A percentile compares a stretch with the other conserved stretches of the same genome.
Conservation (phyloP, 75 land plant genomes). For the Adiantum capillusveneris region DNA sequence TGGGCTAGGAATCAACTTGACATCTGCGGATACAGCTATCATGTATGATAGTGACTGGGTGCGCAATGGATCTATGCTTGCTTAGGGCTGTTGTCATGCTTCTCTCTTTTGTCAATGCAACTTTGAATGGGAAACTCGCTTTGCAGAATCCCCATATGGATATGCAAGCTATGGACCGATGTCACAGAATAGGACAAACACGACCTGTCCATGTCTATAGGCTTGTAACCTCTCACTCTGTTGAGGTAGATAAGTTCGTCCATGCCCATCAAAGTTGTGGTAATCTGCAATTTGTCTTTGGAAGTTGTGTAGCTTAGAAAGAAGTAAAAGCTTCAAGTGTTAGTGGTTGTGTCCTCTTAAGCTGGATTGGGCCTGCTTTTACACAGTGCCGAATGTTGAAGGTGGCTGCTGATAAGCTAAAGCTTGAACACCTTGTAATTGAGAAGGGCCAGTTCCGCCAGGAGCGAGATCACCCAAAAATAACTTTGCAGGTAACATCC, state of each 20-base stretch:
- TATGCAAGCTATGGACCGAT: conserved; percentile 97
- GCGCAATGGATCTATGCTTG: too few species aligned
- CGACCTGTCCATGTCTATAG: conserved; percentile 98
- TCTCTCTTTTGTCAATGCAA: too few species aligned
- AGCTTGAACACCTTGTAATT: conserved; percentile 39
- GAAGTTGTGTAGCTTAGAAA: too few species aligned
- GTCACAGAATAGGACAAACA: conserved; percentile 98
- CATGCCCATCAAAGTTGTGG: too few species aligned
- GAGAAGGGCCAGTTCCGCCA: conserved; percentile 44
- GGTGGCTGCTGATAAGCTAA: conserved; percentile 30
- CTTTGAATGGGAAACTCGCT: too few species aligned
- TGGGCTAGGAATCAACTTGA: conserved; percentile 96
- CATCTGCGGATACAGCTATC: conserved; percentile 96
- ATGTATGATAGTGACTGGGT: conserved; percentile 99
- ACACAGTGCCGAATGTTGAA: conserved; percentile 32
- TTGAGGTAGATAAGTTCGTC: background rate
- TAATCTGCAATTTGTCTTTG: too few species aligned
- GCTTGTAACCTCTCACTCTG: too few species aligned
- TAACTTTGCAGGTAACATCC: background rate
- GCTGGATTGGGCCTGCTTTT: background rate
- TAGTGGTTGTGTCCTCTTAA: background rate
- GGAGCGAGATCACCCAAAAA: conserved; percentile 20
- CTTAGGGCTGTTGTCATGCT: too few species aligned
- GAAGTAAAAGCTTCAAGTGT: background rate
- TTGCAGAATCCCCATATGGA: conserved; percentile 87